A percentile compares a stretch with the other conserved stretches of the same genome.
phyloP scores from a whole-genome alignment of 75 land plant genomes.

The Picea sitchensis region DNA sequence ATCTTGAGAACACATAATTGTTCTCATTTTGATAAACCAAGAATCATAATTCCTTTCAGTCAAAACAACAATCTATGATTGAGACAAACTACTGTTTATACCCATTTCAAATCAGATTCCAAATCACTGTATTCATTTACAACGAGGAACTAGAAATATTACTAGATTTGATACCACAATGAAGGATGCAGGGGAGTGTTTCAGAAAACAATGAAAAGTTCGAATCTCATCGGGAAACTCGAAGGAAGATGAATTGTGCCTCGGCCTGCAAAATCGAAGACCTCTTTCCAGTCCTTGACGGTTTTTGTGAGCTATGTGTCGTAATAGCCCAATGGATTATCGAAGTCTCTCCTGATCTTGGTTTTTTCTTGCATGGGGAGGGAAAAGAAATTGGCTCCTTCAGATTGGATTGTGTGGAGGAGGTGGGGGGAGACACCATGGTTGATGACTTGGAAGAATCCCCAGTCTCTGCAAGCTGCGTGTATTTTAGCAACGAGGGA shows the following conservation, averaged over 20 bases:
- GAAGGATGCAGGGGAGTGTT: too few relatives aligned
- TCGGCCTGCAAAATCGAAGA: conserved; percentile 60
- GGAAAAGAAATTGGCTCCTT: conserved; percentile 51
- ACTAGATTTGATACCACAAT: too few relatives aligned
- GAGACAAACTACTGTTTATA: too few relatives aligned
- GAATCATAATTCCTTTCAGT: too few relatives aligned
- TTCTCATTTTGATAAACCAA: too few relatives aligned
- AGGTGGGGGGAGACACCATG: conserved; percentile 61
- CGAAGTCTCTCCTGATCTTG: conserved; percentile 46
- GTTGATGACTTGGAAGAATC: conserved; percentile 85
- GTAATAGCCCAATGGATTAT: conserved; percentile 61
- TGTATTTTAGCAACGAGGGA: conserved; percentile 22
- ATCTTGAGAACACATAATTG: too few relatives aligned
- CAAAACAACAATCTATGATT: too few relatives aligned
- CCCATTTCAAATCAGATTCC: too few relatives aligned
- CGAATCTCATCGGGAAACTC: not conserved
- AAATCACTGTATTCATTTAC: too few relatives aligned
- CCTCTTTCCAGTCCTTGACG: conserved; percentile 91
- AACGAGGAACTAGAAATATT: too few relatives aligned
- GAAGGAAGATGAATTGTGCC: conserved; percentile 24
- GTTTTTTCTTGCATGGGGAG: conserved; percentile 50
- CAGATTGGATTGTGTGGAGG: conserved; percentile 33
- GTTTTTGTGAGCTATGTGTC: conserved; percentile 87
- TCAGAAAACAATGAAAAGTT: too few relatives aligned
- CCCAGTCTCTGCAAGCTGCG: conserved; percentile 69